These are phyloP conservation scores for Cytospora mali DNA, from an alignment of 2,329 filamentous ascomycete species.

Conservation along the genomic window DNA sequence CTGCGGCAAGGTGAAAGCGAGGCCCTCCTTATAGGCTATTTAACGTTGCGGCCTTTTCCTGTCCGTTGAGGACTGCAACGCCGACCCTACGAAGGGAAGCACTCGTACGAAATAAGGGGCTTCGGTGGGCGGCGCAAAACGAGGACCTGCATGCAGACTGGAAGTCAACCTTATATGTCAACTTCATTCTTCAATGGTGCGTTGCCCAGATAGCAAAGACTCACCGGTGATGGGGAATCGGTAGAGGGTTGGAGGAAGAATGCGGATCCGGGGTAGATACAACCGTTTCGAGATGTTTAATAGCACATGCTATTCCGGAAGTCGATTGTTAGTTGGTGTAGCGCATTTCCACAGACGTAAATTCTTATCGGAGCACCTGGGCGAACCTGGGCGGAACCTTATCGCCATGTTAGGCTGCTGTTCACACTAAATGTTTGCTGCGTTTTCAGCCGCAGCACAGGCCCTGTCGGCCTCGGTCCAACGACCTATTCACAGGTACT, in stretches of 20 bases:
- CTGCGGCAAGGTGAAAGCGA: neutral
- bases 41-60: neutral
- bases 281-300: neutral
- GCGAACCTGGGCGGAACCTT: conserved; percentile 9
- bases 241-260: neutral
- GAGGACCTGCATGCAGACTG: conserved; percentile 10
- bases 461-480: neutral
- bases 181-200: neutral
- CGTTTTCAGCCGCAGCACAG: neutral
- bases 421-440: neutral
- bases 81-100: neutral
- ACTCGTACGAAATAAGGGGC: conserved; percentile 4
- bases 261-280: neutral
- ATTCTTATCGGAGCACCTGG: conserved; percentile 17
- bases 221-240: neutral
- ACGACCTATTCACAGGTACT: neutral
- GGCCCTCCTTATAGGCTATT: neutral
- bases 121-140: conserved; percentile 11
- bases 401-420: conserved; percentile 5
- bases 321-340: neutral
- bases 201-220: neutral
- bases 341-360: conserved; percentile 7
- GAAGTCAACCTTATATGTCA: neutral
- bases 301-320: conserved; percentile 15
- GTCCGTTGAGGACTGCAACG: neutral